These are phyloP conservation scores for Lecanicillium sp. DNA, from an alignment of 2,329 filamentous ascomycete species.

Conservation along the genomic window DNA sequence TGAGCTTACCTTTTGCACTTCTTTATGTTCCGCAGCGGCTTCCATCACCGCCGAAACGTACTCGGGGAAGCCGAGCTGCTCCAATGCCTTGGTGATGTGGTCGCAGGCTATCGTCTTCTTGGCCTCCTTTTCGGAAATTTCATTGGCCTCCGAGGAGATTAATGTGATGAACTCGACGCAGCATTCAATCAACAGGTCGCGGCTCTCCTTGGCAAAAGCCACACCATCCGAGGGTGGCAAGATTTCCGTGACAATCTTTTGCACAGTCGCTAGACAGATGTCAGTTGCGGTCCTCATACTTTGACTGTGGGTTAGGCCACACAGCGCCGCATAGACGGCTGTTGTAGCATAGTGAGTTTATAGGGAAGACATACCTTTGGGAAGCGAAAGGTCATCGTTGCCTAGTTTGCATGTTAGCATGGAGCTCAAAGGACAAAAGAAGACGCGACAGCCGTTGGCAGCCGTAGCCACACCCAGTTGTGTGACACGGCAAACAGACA, in stretches of 20 bases:
- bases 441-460: conserved; percentile 1
- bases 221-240: conserved; percentile 67
- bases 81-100: conserved; percentile 90
- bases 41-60: conserved; percentile 84
- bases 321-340: too few species aligned
- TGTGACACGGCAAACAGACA: too few species aligned
- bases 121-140: conserved; percentile 96
- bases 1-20: conserved; percentile 70
- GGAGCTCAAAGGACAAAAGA: conserved; percentile 10
- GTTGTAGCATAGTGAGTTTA: too few species aligned
- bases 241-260: conserved; percentile 90
- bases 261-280: conserved; percentile 47
- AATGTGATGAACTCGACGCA: conserved; percentile 99
- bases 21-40: conserved; percentile 86
- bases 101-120: conserved; percentile 99
- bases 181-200: conserved; percentile 93
- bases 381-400: conserved; percentile 56
- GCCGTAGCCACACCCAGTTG: too few species aligned
- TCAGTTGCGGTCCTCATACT: conserved; percentile 16
- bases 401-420: conserved; percentile 26
- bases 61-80: conserved; percentile 85
- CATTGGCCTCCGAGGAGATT: conserved; percentile 96
- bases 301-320: too few species aligned
- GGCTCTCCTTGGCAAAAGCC: conserved; percentile 88
- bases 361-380: conserved; percentile 44